These are phyloP conservation scores for Aspergillus melleus DNA, from an alignment of 2,329 filamentous ascomycete genomes.

Conservation along the genomic window DNA sequence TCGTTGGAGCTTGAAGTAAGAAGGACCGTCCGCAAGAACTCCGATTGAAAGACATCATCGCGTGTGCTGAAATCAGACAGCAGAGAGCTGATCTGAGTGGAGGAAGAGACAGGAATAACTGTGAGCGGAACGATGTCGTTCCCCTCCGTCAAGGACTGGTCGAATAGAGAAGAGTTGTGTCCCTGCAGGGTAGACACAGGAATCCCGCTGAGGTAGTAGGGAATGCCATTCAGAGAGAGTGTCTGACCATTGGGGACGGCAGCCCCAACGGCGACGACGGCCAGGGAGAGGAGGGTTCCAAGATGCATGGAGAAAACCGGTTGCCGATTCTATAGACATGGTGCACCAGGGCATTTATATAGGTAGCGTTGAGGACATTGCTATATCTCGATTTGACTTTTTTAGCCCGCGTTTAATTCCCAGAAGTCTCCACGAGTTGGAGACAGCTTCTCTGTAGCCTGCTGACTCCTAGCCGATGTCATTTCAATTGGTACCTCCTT, in stretches of 20 bases:
- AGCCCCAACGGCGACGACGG: background rate
- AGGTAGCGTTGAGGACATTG: background rate
- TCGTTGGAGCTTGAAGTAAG: background rate
- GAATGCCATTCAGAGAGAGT: constrained; percentile 26
- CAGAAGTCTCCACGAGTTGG: background rate
- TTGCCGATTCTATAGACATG: background rate
- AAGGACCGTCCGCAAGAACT: constrained; percentile 12
- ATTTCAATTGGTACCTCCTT: background rate
- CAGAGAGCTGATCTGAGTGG: constrained; percentile 1
- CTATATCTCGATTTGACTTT: background rate
- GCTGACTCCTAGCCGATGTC: background rate
- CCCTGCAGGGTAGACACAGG: constrained; percentile 14
- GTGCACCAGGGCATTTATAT: background rate
- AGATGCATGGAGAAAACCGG: background rate
- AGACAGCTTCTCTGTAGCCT: background rate
- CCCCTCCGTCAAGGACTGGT: background rate
- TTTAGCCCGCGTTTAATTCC: background rate
- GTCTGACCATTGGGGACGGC: constrained; percentile 7
- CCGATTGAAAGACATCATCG: constrained; percentile 20
- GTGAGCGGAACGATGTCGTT: constrained; percentile 18
- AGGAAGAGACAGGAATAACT: constrained; percentile 14
- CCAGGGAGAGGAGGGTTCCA: constrained; percentile 1
- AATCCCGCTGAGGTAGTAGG: constrained; percentile 30
- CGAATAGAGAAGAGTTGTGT: background rate
- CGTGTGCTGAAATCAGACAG: constrained; percentile 11